phyloP scores from a whole-genome alignment of 495 filamentous ascomycete species.

The Neurospora tetraspora region DNA sequence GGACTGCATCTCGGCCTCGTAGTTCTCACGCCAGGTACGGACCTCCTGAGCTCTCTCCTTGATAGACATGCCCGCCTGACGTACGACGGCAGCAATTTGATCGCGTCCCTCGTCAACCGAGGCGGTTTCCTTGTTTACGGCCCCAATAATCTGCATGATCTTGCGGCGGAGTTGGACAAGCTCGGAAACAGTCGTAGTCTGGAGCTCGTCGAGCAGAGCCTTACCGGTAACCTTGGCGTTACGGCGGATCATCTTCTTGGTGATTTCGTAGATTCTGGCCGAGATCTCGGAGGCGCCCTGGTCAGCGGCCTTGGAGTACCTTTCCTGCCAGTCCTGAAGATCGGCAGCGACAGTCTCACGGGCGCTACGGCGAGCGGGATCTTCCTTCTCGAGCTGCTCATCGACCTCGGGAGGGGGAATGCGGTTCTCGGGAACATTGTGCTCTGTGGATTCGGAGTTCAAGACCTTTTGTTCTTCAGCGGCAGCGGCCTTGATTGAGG shows the following conservation, averaged over 20 bases:
- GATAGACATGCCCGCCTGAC: slow-evolving; percentile 63
- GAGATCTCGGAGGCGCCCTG: slow-evolving; percentile 75
- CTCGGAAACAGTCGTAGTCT: slow-evolving; percentile 51
- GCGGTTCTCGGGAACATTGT: slow-evolving; percentile 3
- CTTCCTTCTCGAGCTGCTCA: slow-evolving; percentile 23
- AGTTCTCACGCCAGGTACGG: slow-evolving; percentile 66
- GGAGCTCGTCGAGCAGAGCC: slow-evolving; percentile 56
- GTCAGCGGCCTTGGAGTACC: slow-evolving; percentile 73
- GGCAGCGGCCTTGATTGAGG: background rate
- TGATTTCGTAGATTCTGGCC: slow-evolving; percentile 52
- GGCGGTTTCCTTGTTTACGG: slow-evolving; percentile 31
- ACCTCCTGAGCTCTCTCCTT: slow-evolving; percentile 74
- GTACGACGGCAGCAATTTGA: slow-evolving; percentile 53
- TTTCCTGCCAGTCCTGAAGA: slow-evolving; percentile 69
- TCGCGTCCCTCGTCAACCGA: slow-evolving; percentile 50
- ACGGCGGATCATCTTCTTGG: slow-evolving; percentile 44
- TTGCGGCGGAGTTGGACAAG: slow-evolving; percentile 54
- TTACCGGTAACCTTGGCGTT: slow-evolving; percentile 47
- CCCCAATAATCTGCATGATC: slow-evolving; percentile 52
- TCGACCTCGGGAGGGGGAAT: slow-evolving; percentile 17
- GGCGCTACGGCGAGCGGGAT: slow-evolving; percentile 34
- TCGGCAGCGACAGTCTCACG: slow-evolving; percentile 67
- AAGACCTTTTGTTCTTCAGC: background rate
- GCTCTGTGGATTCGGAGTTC: slow-evolving; percentile 12
- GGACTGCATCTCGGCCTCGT: slow-evolving; percentile 55